Conservation (phyloP, 257 asterid species). For the Lycium ferocissimum region DNA sequence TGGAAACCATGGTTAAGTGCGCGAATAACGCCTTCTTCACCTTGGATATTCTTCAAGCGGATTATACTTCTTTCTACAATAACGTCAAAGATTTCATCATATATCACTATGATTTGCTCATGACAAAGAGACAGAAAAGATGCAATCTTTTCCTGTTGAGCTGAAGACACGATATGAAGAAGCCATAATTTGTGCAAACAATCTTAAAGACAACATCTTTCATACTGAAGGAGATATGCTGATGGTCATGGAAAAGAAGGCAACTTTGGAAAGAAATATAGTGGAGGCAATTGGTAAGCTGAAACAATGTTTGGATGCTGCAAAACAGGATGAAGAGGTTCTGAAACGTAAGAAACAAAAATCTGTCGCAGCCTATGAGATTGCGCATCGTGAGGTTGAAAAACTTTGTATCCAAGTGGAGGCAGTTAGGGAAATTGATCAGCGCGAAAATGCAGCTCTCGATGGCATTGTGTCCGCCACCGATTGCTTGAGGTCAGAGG, state of each 20-base stretch:
- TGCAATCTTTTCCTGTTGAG: not conserved
- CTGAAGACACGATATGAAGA: not conserved
- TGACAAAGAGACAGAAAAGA: not conserved
- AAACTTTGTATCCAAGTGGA: not conserved
- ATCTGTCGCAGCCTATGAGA: not conserved
- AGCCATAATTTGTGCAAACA: not conserved
- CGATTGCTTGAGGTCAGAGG: not conserved
- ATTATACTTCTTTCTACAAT: constrained; percentile 15
- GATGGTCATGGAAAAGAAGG: not conserved
- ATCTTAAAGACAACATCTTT: not conserved
- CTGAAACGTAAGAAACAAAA: not conserved
- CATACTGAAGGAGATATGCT: not conserved
- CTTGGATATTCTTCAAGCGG: constrained; percentile 3
- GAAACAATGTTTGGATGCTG: not conserved
- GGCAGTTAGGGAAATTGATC: constrained; percentile 13
- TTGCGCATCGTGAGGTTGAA: not conserved
- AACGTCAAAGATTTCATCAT: not conserved
- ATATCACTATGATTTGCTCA: constrained; percentile 20
- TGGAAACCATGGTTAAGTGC: not conserved
- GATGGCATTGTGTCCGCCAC: not conserved
- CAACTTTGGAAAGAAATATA: not conserved
- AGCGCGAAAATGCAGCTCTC: constrained; percentile 13
- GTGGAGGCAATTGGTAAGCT: constrained; percentile 9
- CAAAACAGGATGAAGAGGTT: not conserved
- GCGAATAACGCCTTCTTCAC: not conserved